Evolutionary conservation across 495 filamentous ascomycete species (phyloP).

Genomic region (Aspergillus carlsbadensis): DNA sequence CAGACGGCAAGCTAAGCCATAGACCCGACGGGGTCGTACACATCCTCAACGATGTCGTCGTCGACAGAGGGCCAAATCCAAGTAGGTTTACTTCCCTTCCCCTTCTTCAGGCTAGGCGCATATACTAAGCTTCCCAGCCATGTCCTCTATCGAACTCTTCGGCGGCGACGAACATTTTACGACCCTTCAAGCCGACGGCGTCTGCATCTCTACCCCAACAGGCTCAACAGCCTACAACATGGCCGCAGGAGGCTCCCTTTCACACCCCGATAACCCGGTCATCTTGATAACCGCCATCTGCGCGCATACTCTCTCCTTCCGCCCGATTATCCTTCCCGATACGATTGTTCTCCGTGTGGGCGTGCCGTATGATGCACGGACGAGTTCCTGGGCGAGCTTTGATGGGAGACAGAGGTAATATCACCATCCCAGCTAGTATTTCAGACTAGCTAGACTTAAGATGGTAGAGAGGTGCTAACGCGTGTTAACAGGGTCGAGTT

Average conservation of each 20-base stretch:
- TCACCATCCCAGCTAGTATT: background rate
- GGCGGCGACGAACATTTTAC: slow-evolving; percentile 96
- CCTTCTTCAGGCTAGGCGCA: background rate
- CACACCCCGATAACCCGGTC: slow-evolving; percentile 95
- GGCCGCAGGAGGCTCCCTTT: slow-evolving; percentile 90
- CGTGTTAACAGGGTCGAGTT: slow-evolving; percentile 63
- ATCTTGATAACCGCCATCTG: slow-evolving; percentile 95
- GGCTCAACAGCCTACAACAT: slow-evolving; percentile 98
- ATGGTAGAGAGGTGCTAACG: too few species aligned
- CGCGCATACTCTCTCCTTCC: slow-evolving; percentile 92
- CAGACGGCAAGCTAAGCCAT: slow-evolving; percentile 78
- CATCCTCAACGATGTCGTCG: slow-evolving; percentile 89
- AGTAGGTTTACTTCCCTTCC: slow-evolving; percentile 50
- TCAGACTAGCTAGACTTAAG: too few species aligned
- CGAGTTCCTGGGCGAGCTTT: slow-evolving; percentile 93
- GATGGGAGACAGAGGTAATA: slow-evolving; percentile 79
- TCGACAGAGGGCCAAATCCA: slow-evolving; percentile 88
- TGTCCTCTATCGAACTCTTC: slow-evolving; percentile 86
- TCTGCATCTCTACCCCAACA: slow-evolving; percentile 89
- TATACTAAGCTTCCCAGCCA: slow-evolving; percentile 52
- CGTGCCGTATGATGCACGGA: slow-evolving; percentile 88
- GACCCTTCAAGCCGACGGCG: slow-evolving; percentile 79
- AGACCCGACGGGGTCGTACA: slow-evolving; percentile 76
- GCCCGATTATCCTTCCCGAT: slow-evolving; percentile 92
- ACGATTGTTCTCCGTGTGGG: slow-evolving; percentile 89